Conservation (phyloP, 768 basidiomycete species). For the Ramaria rubella region DNA sequence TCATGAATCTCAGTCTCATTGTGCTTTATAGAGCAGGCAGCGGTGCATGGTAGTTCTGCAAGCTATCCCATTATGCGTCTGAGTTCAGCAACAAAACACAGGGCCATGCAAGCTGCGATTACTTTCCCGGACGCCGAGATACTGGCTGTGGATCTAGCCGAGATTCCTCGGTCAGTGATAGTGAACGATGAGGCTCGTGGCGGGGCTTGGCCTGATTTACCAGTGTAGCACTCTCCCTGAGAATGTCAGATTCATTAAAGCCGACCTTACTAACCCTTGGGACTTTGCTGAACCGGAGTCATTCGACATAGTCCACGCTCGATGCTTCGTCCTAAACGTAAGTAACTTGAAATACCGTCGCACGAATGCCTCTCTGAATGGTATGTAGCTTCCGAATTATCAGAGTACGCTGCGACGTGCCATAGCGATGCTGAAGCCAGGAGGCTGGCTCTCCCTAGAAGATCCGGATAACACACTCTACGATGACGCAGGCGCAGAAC, state of each 20-base stretch:
- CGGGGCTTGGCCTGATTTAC: not conserved
- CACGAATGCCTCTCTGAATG: not conserved
- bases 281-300: not conserved
- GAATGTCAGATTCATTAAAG: not conserved
- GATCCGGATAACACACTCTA: not conserved
- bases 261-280: not conserved
- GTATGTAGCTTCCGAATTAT: not conserved
- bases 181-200: no score
- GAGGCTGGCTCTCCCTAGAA: not conserved
- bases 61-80: not conserved
- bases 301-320: not conserved
- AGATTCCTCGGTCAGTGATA: not conserved
- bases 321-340: not conserved
- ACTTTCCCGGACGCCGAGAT: not conserved
- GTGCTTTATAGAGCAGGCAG: not conserved
- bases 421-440: not conserved
- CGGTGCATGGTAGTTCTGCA: not conserved
- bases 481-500: not conserved
- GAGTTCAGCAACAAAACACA: not conserved
- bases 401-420: not conserved
- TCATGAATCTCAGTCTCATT: not conserved
- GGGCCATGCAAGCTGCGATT: not conserved
- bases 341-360: not conserved
- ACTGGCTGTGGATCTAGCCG: not conserved
- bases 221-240: not conserved